Percentiles rank a stretch among this genome's conserved stretches.
phyloP scores from a whole-genome alignment of 1,284 basidiomycete species.

The Chondrostereum purpureum region DNA sequence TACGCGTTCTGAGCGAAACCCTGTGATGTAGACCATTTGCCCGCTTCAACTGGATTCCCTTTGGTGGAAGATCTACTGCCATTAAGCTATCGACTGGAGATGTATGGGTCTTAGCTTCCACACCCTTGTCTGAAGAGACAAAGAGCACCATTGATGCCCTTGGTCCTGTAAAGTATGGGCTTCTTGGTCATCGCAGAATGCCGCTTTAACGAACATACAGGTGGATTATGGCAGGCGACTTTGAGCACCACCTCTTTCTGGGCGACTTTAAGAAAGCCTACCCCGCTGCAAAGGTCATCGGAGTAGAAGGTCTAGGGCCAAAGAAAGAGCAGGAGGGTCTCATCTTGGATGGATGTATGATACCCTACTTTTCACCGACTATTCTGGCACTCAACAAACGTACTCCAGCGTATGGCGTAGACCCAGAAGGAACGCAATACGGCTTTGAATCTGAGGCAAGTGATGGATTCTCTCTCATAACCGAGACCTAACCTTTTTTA shows the following conservation, averaged over 20 bases:
- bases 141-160: slow-evolving; percentile 66
- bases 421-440: slow-evolving; percentile 58
- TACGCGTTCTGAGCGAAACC: neutral
- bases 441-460: slow-evolving; percentile 80
- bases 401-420: slow-evolving; percentile 54
- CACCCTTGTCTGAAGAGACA: slow-evolving; percentile 70
- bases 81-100: slow-evolving; percentile 52
- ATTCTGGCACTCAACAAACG: no score
- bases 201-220: slow-evolving; percentile 25
- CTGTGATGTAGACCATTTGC: slow-evolving; percentile 38
- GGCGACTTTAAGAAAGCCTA: slow-evolving; percentile 70
- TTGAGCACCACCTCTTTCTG: slow-evolving; percentile 62
- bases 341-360: slow-evolving; percentile 54
- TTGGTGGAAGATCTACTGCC: slow-evolving; percentile 67
- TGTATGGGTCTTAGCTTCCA: slow-evolving; percentile 78
- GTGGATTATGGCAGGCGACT: slow-evolving; percentile 61
- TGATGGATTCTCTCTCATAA: slow-evolving; percentile 8
- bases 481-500: slow-evolving; percentile 18
- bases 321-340: slow-evolving; percentile 32
- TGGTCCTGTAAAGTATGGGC: slow-evolving; percentile 67
- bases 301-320: slow-evolving; percentile 9
- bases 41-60: slow-evolving; percentile 46
- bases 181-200: no score
- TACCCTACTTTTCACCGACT: neutral
- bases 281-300: slow-evolving; percentile 71